Percentiles rank a stretch among this genome's conserved stretches.
Evolutionary conservation across 176 grass and related monocot species (phyloP).

Genomic region (Leersia perrieri): DNA sequence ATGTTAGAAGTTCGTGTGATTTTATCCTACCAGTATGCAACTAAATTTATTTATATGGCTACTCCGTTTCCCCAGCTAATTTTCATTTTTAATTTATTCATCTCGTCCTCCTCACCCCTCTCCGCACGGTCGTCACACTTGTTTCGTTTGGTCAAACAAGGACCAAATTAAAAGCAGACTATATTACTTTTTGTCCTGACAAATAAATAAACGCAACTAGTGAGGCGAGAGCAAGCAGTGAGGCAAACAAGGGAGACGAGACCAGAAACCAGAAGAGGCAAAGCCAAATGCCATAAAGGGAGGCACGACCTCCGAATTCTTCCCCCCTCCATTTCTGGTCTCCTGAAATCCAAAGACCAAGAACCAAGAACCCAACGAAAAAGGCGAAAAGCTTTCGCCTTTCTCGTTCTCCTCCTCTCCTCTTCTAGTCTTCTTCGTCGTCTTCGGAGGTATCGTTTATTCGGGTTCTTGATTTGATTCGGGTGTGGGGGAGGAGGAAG

Average conservation of each 20-base stretch:
- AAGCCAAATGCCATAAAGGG: neutral
- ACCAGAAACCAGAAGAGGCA: no score
- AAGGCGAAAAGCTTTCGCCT: no score
- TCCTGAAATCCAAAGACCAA: conserved; percentile 19
- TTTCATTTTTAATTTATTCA: neutral
- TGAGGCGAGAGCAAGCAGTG: neutral
- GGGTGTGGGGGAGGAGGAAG: neutral
- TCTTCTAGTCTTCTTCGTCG: neutral
- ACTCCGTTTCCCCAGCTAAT: no score
- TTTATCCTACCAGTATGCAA: no score
- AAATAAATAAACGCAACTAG: neutral
- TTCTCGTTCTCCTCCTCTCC: neutral
- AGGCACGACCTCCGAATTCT: neutral
- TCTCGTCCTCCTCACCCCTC: neutral
- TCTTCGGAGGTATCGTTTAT: neutral
- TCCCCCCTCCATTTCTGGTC: conserved; percentile 15
- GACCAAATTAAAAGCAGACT: conserved; percentile 20
- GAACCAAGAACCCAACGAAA: conserved; percentile 7
- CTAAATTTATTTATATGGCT: no score
- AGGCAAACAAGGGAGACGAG: neutral
- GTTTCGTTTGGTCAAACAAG: conserved; percentile 51
- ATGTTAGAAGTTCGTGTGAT: no score
- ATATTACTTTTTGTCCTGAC: neutral
- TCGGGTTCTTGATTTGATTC: neutral
- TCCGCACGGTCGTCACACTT: conserved; percentile 28